Conservation (phyloP, 371 early-diverging fungal genomes). For the Mucor circinelloides region DNA sequence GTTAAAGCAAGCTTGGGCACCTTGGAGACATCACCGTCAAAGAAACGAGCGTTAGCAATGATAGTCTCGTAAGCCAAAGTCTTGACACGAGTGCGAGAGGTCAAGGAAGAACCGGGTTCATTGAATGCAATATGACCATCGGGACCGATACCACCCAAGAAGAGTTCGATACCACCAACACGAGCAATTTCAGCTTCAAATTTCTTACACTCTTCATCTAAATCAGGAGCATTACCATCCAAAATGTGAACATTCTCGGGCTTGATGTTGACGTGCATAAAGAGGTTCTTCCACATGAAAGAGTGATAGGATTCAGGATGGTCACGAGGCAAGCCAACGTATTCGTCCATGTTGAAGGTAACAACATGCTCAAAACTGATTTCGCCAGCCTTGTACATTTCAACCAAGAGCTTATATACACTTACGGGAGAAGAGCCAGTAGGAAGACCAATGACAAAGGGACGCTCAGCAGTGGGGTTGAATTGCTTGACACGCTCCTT, state of each 20-base stretch:
- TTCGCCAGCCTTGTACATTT: slow-evolving; percentile 55
- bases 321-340: slow-evolving; percentile 64
- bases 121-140: slow-evolving; percentile 92
- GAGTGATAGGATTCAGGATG: slow-evolving; percentile 86
- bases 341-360: slow-evolving; percentile 69
- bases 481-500: slow-evolving; percentile 72
- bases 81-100: slow-evolving; percentile 83
- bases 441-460: slow-evolving; percentile 85
- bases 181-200: slow-evolving; percentile 77
- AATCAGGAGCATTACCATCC: slow-evolving; percentile 78
- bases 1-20: slow-evolving; percentile 88
- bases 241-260: slow-evolving; percentile 83
- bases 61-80: slow-evolving; percentile 90
- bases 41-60: slow-evolving; percentile 86
- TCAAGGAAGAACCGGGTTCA: slow-evolving; percentile 86
- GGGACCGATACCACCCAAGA: slow-evolving; percentile 68
- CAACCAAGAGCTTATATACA: slow-evolving; percentile 63
- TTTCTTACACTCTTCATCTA: slow-evolving; percentile 76
- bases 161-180: slow-evolving; percentile 60
- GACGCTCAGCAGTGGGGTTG: slow-evolving; percentile 70
- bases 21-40: slow-evolving; percentile 81
- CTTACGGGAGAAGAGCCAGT: slow-evolving; percentile 81
- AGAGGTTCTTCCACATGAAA: slow-evolving; percentile 86
- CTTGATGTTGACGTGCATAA: slow-evolving; percentile 80
- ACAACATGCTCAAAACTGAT: slow-evolving; percentile 64